phyloP scores from a whole-genome alignment of 495 filamentous ascomycete genomes.

The Rostrohypoxylon terebratum region DNA sequence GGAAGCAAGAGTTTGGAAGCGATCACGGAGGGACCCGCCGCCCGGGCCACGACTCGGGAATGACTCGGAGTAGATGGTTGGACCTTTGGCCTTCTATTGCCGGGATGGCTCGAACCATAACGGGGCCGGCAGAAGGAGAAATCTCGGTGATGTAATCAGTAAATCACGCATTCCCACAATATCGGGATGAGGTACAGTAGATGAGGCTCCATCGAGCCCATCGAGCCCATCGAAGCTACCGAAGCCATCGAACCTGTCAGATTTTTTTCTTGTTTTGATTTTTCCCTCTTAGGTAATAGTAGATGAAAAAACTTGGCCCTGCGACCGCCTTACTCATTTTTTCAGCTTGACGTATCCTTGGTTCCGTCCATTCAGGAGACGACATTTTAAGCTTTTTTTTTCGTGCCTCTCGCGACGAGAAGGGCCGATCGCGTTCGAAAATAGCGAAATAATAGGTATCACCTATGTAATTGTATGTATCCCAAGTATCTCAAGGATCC shows the following conservation, averaged over 20 bases:
- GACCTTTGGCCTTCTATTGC: background rate
- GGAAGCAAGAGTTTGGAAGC: conserved; percentile 14
- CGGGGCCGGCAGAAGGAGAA: conserved; percentile 22
- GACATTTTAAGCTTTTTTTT: background rate
- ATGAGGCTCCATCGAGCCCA: conserved; percentile 16
- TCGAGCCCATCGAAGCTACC: conserved; percentile 7
- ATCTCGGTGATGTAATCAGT: conserved; percentile 24
- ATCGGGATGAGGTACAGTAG: conserved; percentile 1
- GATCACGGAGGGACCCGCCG: conserved; percentile 7
- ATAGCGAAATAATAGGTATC: background rate
- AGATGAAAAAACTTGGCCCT: conserved; percentile 18
- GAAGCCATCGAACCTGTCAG: conserved; percentile 17
- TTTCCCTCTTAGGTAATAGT: background rate
- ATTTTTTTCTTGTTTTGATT: conserved; percentile 15
- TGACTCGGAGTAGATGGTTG: conserved; percentile 9
- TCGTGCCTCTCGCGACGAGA: conserved; percentile 7
- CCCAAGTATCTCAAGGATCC: background rate
- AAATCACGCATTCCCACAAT: conserved; percentile 20
- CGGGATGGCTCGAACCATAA: conserved; percentile 18
- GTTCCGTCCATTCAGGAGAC: conserved; percentile 6
- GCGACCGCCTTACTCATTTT: conserved; percentile 37
- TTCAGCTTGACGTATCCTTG: conserved; percentile 31
- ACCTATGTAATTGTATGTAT: background rate
- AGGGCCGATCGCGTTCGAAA: conserved; percentile 20
- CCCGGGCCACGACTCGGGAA: conserved; percentile 7